A percentile compares a stretch with the other conserved stretches of the same genome.
Evolutionary conservation across 208 protist species (phyloP).

Genomic region (Kentomonas sorsogonicus): DNA sequence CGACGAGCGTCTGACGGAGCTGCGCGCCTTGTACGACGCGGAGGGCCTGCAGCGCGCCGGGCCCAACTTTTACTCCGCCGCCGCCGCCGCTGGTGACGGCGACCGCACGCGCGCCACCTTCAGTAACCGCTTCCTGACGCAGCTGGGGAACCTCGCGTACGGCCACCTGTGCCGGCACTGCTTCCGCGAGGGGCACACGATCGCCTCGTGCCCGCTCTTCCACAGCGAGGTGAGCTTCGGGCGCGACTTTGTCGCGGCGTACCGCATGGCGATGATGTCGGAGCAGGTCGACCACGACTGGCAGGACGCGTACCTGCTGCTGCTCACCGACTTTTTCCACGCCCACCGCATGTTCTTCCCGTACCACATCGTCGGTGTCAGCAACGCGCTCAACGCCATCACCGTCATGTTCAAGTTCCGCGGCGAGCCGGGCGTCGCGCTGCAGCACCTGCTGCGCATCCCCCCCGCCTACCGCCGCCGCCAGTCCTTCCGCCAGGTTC

Average conservation of each 20-base stretch:
- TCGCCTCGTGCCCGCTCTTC: conserved; percentile 69
- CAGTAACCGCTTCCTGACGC: conserved; percentile 46
- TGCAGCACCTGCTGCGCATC: conserved; percentile 59
- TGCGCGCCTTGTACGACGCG: conserved; percentile 50
- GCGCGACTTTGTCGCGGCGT: conserved; percentile 80
- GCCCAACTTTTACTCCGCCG: conserved; percentile 14
- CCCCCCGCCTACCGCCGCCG: conserved; percentile 71
- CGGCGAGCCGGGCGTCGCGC: conserved; percentile 69
- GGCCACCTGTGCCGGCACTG: conserved; percentile 81
- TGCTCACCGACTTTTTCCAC: conserved; percentile 60
- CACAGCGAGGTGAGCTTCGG: conserved; percentile 79
- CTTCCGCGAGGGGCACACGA: conserved; percentile 57
- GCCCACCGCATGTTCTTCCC: conserved; percentile 65
- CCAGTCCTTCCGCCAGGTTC: conserved; percentile 72
- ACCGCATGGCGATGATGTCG: conserved; percentile 86
- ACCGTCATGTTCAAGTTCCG: conserved; percentile 82
- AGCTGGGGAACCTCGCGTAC: conserved; percentile 46
- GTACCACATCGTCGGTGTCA: conserved; percentile 80
- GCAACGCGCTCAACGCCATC: conserved; percentile 78
- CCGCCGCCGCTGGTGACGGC: conserved; percentile 17
- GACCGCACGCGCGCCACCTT: conserved; percentile 24
- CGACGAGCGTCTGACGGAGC: conserved; percentile 25
- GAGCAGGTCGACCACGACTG: conserved; percentile 72
- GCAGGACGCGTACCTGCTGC: conserved; percentile 73
- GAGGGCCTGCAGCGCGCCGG: conserved; percentile 48